Base-by-base conservation (phyloP, 2,329 filamentous ascomycete species). In the Drechmeria coniospora region DNA sequence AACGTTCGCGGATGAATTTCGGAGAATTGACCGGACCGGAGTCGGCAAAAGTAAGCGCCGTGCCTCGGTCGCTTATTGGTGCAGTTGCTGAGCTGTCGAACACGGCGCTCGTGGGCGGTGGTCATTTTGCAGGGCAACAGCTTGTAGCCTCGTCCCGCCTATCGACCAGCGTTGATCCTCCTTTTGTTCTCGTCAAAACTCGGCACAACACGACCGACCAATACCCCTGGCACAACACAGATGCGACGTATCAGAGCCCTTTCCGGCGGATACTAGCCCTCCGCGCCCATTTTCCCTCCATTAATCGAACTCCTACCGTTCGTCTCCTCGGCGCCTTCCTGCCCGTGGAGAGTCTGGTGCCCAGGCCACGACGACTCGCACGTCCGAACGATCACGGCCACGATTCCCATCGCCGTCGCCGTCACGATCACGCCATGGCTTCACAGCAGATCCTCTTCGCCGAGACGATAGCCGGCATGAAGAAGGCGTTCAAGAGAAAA, bases 391-490 rank as follows among this genome's bases (percentile, higher is more conserved):
- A n/a, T n/a, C n/a, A n/a, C n/a, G n/a, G n/a, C n/a, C n/a, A n/a
- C n/a, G n/a, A n/a, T n/a, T n/a, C n/a, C n/a, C n/a, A n/a, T n/a
- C n/a, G n/a, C n/a, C n/a, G n/a, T n/a, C n/a, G n/a, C n/a, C n/a
- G n/a, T n/a, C n/a, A n/a, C n/a, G n/a, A n/a, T 21, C 32, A 39
- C 33, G 36, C 35, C 40, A 60, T 61, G 55, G 53, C 57, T 32
- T 51, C 52, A 31, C 70, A 76, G 43, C 71, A 76, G 42, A 56
- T 71, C 23, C 54, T 75, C 32, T 69, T 78, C 44, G 62, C 68
- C 35, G 72, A 79, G 44, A 78, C 74, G 13, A 72, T 79, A 46
- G 60, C 64, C 39, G 70, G 64, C 28, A 74, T 79, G 65, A 78
- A 74, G 43, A 72, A 74, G 50, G 71, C 73, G 5, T 56, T 76